Evolutionary conservation across 495 filamentous ascomycete species (phyloP), one percentile per base, ranked within the genome.

Genomic region (Jackrogersella multiformis): DNA sequence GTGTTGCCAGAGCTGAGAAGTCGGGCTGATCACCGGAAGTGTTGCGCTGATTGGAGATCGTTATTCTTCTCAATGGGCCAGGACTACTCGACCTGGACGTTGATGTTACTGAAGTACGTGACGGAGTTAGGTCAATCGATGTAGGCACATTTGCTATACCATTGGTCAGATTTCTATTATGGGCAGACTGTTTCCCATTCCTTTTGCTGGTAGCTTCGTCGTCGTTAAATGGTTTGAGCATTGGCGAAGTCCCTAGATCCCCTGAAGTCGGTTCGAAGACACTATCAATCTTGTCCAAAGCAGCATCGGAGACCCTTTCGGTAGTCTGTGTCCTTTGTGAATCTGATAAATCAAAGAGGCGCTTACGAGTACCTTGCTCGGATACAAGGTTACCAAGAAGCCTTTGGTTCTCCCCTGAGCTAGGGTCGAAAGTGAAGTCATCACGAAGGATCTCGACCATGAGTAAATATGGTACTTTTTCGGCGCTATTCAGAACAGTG

Each of bases 391-490:
- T 87, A 7, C 79, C 76, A 10, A 92, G 76, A 28, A 92, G 75
- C 51, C 80, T 78, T 64, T 89, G 78, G 65, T 92, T 92, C 32
- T 87, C 84, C 34, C 79, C 77, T 1, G 87, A 86, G 34, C 86
- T 85, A 4, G 89, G 88, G 59, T 92, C 85, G 67, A 92, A 92
- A 56, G 86, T 86, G 71, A 92, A 92, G 66, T 92, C 90, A 34
- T 92, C 89, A 4, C 84, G 78, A 39, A 92, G 74, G 6, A 92
- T 86, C 70, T 92, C 90, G 3, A 92, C 82, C 89, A 92, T 91
- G 5, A 92, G 79, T 20, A 92, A 70, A 72, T 90, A 92, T 6
- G 90, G 90, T 13, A 92, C 90, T 67, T 90, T 87, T 69, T 92
- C 90, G 6, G 90, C 90, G 67, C 90, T 92, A 73, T 92, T 92